Conservation (phyloP, 169 alveolate genomes). For the Plasmodium cynomolgi region DNA sequence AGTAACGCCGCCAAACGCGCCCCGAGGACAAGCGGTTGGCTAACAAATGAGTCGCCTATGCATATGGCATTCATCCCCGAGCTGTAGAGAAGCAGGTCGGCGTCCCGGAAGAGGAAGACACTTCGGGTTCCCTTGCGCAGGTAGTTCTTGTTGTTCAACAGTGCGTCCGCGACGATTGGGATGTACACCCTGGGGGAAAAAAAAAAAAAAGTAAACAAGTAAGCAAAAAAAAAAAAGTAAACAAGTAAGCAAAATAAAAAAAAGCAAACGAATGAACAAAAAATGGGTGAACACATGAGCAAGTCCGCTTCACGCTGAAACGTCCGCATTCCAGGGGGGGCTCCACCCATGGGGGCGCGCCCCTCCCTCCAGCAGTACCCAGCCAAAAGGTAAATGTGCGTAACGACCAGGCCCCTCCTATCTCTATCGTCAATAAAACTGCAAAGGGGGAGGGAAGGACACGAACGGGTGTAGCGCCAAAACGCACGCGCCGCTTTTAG, state of each 20-base stretch:
- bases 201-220: background rate
- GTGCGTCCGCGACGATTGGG: conserved; percentile 23
- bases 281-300: background rate
- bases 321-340: background rate
- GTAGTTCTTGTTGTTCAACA: conserved; percentile 7
- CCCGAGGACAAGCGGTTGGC: background rate
- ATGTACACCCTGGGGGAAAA: conserved; percentile 17
- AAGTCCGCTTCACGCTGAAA: background rate
- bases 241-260: background rate
- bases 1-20: background rate
- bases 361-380: conserved; percentile 18
- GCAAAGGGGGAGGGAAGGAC: background rate
- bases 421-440: conserved; percentile 55
- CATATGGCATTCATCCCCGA: conserved; percentile 41
- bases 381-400: conserved; percentile 58
- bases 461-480: background rate
- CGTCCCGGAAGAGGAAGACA: conserved; percentile 15
- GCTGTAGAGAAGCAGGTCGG: conserved; percentile 3
- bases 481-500: background rate
- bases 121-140: conserved; percentile 6
- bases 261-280: background rate
- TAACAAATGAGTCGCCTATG: conserved; percentile 66
- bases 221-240: background rate
- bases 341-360: background rate
- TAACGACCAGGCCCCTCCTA: conserved; percentile 16